Base-by-base conservation (phyloP, 1,139 yeast genomes). In the Magnusiomyces paraingens region DNA sequence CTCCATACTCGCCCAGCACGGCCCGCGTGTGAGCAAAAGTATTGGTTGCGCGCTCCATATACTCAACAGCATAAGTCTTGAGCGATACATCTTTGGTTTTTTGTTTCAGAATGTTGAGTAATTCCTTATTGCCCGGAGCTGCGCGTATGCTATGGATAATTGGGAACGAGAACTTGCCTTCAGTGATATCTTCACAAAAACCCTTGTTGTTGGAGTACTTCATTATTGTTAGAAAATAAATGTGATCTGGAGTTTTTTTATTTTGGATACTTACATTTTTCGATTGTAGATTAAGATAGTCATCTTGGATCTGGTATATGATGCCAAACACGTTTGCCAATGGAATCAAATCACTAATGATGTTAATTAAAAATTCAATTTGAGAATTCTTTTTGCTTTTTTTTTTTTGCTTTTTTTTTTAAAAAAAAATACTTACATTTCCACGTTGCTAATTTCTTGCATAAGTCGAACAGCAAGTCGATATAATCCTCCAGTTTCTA, bases 161-260 rank as follows among this genome's bases (percentile, higher is more conserved):
- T 0, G 96, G 96, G 58, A 87, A 84, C 0, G 95, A 85, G 57
- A 86, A 79, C 68, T 90, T 91, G 0, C 97, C 97, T 67, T 90
- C 97, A 0, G 90, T 80, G 42, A 90, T 76, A 65, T 90, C 97
- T 62, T 90, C 96, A 52, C 95, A 89, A 54, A 78, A 81, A 0
- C 96, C 96, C 68, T 90, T 89, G 73, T 83, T 81, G 39, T 76
- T 73, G 15, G 74, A 70, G 70, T 86, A 83, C 35, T 71, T 5
- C 21, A 69, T 12, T 14, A 36, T 3, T 3, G 43, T 32, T 14
- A 36, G 32, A 46, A 29, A 17, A 20, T 32, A 14, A 15, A 41
- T 22, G 17, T 43, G 35, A 12, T 44, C 11, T 8, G 39, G 17
- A 29, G 17, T 61, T 63, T 32, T 14, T 32, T 32, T 6, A 38